Evolutionary conservation across 2,329 filamentous ascomycete genomes (phyloP).

Genomic region (Fusarium zealandicum): DNA sequence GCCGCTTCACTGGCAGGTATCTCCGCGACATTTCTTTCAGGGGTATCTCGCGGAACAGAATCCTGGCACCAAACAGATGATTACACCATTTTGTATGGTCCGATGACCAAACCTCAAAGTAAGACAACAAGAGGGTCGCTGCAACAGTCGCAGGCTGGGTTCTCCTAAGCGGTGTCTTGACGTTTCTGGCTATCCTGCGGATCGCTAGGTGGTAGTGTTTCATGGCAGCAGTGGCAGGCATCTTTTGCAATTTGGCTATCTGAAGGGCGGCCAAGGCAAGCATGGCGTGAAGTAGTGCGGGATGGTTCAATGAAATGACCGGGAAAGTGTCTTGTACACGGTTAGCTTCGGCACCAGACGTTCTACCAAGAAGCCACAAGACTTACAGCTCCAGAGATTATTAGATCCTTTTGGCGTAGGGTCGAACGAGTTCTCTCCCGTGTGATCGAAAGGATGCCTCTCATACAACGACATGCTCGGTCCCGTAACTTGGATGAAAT

Average conservation of each 20-base stretch:
- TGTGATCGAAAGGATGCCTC: constrained; percentile 77
- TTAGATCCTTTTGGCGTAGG: constrained; percentile 69
- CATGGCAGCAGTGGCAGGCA: constrained; percentile 79
- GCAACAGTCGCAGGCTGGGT: constrained; percentile 84
- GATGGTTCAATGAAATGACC: constrained; percentile 80
- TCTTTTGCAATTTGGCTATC: constrained; percentile 80
- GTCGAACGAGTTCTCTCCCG: constrained; percentile 62
- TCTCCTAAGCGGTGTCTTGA: constrained; percentile 72
- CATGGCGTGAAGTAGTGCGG: constrained; percentile 89
- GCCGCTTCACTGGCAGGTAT: constrained; percentile 68
- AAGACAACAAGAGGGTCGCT: constrained; percentile 83
- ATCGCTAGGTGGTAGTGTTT: constrained; percentile 92
- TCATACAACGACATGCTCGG: constrained; percentile 89
- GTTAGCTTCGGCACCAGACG: constrained; percentile 31
- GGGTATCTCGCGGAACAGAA: constrained; percentile 83
- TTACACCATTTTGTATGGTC: constrained; percentile 97
- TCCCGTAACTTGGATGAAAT: constrained; percentile 89
- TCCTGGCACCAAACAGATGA: constrained; percentile 83
- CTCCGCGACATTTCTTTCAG: constrained; percentile 75
- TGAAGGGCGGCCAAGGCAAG: constrained; percentile 87
- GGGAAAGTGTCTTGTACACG: constrained; percentile 73
- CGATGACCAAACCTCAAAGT: constrained; percentile 93
- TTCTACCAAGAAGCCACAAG: not conserved
- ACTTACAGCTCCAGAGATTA: constrained; percentile 69
- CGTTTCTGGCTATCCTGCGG: constrained; percentile 77